Base-by-base conservation (phyloP, 441 rosid species). In the Rhodomyrtus psidioides region DNA sequence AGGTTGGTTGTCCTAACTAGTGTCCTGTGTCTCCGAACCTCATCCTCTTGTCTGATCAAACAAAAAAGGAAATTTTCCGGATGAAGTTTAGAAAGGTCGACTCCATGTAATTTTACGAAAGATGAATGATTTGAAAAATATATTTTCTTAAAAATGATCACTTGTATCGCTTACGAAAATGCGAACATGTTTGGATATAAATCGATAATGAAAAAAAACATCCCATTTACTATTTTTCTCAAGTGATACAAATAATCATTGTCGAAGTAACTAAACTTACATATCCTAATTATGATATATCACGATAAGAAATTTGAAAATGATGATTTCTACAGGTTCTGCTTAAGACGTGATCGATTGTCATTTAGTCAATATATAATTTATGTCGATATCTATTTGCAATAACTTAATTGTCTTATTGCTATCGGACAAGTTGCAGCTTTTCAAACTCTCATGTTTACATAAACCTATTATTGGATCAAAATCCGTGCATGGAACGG, bases 201-300 rank as follows among this genome's bases (percentile, higher is more conserved):
- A 34, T 9, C 34, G 0, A 1, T 65, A 1, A 4, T 10, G 34
- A 3, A 34, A 9, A n/a, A 65, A 39, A 19, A 1, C 0, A 34
- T 65, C 3, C 17, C 6, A 10, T 1, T 0, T 0, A 21, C 3
- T 34, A 65, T 3, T 65, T 65, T 34, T 34, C 19, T 65, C 1
- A 10, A 5, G 2, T 0, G 2, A 65, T 10, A 9, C 2, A 65
- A 65, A 9, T 0, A 62, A 62, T 30, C 17, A 30, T 5, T 34
- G 3, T 34, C 24, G 21, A 2, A 34, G 15, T 10, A 1, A 39
- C 5, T 24, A 13, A 34, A 34, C 4, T 34, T 65, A 34, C 79
- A 2, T 34, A 19, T 5, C 26, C 3, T 34, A 34, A 65, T 21
- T 19, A 34, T 65, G 15, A 65, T 39, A 65, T 39, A 10, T 12